phyloP scores from a whole-genome alignment of 2,329 filamentous ascomycete species.

The Kalmusia sp. region DNA sequence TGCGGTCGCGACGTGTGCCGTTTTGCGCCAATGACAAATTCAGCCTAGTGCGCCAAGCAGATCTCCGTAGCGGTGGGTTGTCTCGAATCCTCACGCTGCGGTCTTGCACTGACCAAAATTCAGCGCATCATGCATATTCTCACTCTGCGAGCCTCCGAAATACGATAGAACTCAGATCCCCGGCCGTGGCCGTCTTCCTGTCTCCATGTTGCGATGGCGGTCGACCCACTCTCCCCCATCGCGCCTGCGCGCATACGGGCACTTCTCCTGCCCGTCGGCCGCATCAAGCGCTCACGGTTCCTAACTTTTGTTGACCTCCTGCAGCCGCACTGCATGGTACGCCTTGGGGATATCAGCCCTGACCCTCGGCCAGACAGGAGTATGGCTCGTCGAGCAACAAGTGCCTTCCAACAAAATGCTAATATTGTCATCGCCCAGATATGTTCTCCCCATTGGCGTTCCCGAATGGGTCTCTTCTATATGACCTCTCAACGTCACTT shows the following conservation, averaged over 20 bases:
- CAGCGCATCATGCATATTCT: constrained; percentile 29
- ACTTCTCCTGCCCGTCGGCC: constrained; percentile 84
- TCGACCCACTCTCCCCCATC: constrained; percentile 88
- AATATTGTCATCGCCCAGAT: constrained; percentile 61
- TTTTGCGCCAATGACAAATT: constrained; percentile 11
- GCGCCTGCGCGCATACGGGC: constrained; percentile 90
- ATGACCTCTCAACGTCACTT: constrained; percentile 82
- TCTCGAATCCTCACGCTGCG: constrained; percentile 26
- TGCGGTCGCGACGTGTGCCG: not conserved
- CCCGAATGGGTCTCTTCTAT: constrained; percentile 84
- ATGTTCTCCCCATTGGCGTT: constrained; percentile 94
- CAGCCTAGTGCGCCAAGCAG: constrained; percentile 17
- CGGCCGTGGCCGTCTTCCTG: constrained; percentile 24
- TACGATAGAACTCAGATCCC: constrained; percentile 17
- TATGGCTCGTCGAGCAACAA: constrained; percentile 55
- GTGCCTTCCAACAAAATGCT: constrained; percentile 36
- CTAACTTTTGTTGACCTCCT: constrained; percentile 78
- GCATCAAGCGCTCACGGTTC: constrained; percentile 83
- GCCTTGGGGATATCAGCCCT: constrained; percentile 84
- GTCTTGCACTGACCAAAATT: constrained; percentile 26
- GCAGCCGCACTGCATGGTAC: constrained; percentile 79
- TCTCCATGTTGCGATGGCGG: constrained; percentile 73
- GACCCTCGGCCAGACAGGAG: constrained; percentile 86
- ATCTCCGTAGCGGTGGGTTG: constrained; percentile 19
- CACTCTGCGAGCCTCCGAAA: constrained; percentile 13